A percentile compares a stretch with the other conserved stretches of the same genome.
These are phyloP conservation scores for Kernera saxatilis DNA, from an alignment of 345 rosid species.

Conservation along the genomic window DNA sequence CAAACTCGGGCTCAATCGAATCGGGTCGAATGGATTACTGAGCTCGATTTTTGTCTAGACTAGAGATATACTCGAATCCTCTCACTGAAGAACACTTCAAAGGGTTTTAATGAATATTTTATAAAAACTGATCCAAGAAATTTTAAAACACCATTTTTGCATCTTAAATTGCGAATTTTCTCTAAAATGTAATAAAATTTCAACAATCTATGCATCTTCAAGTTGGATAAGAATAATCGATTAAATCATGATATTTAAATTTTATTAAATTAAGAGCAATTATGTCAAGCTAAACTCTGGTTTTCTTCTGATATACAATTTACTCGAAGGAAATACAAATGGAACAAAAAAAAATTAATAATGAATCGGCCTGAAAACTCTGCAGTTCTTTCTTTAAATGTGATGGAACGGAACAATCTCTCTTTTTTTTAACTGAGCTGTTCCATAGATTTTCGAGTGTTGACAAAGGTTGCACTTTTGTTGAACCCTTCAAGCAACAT, in stretches of 20 bases:
- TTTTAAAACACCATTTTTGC: background rate
- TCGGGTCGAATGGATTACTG: background rate
- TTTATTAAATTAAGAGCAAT: background rate
- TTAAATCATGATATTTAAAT: background rate
- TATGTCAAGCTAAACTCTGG: background rate
- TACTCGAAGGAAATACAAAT: conserved; percentile 7
- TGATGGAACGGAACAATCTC: background rate
- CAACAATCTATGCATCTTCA: background rate
- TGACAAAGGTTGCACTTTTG: conserved; percentile 85
- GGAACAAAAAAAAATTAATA: background rate
- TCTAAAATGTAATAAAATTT: background rate
- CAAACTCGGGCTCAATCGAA: background rate
- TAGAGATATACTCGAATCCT: background rate
- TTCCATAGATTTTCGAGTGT: conserved; percentile 56
- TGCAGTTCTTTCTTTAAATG: background rate
- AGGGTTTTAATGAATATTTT: background rate
- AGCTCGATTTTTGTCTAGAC: background rate
- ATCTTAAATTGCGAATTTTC: background rate
- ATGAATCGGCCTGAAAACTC: background rate
- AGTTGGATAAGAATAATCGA: background rate
- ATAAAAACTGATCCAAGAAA: background rate
- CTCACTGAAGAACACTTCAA: background rate
- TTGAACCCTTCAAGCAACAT: conserved; percentile 67
- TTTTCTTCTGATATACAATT: conserved; percentile 9
- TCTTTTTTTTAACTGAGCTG: conserved; percentile 38